Conservation (phyloP, 2,329 filamentous ascomycete species). For the Colletotrichum lini region DNA sequence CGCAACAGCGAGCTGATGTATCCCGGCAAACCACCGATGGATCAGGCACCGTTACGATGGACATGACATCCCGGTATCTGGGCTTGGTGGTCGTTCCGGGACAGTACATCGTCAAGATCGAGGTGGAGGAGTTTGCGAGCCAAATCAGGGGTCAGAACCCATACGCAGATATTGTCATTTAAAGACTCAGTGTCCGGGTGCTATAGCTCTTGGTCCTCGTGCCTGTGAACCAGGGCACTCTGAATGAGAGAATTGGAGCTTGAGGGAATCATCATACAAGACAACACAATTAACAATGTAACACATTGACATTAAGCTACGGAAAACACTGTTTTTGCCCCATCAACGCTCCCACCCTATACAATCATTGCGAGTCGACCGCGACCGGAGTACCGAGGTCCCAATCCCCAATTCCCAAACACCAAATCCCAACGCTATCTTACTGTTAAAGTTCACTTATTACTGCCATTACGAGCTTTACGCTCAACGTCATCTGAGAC, state of each 20-base stretch:
- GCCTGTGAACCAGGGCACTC: too few relatives aligned
- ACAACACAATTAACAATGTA: background rate
- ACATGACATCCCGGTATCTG: slow-evolving; percentile 88
- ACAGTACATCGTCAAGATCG: slow-evolving; percentile 87
- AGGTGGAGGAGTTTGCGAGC: slow-evolving; percentile 82
- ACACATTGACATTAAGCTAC: slow-evolving; percentile 20
- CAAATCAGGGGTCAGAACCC: slow-evolving; percentile 55
- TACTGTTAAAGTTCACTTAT: slow-evolving; percentile 2
- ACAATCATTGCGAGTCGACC: slow-evolving; percentile 16
- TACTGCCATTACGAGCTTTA: slow-evolving; percentile 15
- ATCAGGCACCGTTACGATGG: slow-evolving; percentile 67
- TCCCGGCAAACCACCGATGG: slow-evolving; percentile 49
- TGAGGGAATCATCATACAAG: background rate
- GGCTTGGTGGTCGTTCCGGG: slow-evolving; percentile 93
- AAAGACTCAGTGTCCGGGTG: background rate
- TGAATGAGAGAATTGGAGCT: background rate
- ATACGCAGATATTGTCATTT: slow-evolving; percentile 18
- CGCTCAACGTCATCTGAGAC: background rate
- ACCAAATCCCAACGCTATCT: slow-evolving; percentile 27
- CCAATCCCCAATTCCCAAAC: slow-evolving; percentile 25
- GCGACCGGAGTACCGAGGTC: slow-evolving; percentile 30
- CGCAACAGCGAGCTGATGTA: slow-evolving; percentile 59
- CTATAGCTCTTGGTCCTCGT: background rate
- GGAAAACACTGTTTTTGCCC: slow-evolving; percentile 12
- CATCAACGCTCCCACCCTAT: background rate